A percentile compares a stretch with the other conserved stretches of the same genome.
These are phyloP conservation scores for Cavenderia fasciculata DNA, from an alignment of 78 protist genomes.

Conservation along the genomic window DNA sequence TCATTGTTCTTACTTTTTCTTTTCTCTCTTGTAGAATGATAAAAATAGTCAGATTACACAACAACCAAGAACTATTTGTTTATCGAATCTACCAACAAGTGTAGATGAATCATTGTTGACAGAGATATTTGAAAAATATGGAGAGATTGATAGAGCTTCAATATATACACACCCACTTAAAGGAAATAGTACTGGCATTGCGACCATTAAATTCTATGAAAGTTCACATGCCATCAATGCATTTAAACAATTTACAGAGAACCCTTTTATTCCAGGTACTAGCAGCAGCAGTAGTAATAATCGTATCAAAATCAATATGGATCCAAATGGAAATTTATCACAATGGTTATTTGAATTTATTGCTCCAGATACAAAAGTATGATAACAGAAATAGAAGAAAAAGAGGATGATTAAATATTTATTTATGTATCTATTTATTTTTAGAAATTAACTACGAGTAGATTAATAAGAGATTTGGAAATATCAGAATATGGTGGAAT, in stretches of 20 bases:
- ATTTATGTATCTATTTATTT: too few relatives aligned
- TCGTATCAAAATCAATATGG: background rate
- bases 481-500: constrained; percentile 34
- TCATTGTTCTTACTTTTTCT: background rate
- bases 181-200: constrained; percentile 13
- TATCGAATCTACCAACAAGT: background rate
- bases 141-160: constrained; percentile 1
- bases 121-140: background rate
- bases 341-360: background rate
- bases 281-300: background rate
- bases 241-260: background rate
- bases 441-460: background rate
- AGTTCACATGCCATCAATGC: background rate
- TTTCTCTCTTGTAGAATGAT: constrained; percentile 1
- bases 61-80: background rate
- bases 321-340: background rate
- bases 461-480: constrained; percentile 19
- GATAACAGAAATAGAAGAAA: too few relatives aligned
- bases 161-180: background rate
- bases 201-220: constrained; percentile 4
- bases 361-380: too few relatives aligned
- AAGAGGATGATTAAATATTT: too few relatives aligned
- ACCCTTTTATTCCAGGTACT: background rate
- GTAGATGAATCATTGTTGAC: background rate
- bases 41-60: constrained; percentile 10